Evolutionary conservation across 176 grass and related monocot genomes (phyloP).

Genomic region (Zoysia japonica): DNA sequence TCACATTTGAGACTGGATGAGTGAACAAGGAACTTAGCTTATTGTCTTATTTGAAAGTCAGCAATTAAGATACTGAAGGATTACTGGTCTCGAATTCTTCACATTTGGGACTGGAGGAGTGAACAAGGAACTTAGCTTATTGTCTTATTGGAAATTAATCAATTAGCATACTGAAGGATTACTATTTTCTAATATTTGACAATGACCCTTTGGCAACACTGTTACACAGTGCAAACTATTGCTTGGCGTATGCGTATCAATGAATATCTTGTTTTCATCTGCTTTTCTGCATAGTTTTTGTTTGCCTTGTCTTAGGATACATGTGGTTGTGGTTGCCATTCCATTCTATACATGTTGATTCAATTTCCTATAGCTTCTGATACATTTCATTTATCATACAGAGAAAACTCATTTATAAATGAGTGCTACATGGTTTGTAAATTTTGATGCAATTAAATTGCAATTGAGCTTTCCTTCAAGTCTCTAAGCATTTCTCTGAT

Average conservation of each 20-base stretch:
- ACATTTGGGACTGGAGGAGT: background rate
- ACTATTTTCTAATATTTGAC: background rate
- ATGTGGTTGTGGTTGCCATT: background rate
- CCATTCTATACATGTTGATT: background rate
- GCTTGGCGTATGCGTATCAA: background rate
- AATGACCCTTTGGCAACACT: background rate
- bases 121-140: background rate
- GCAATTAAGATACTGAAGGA: background rate
- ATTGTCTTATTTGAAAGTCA: too few species aligned
- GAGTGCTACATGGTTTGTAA: background rate
- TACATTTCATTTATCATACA: background rate
- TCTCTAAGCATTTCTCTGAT: background rate
- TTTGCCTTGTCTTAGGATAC: background rate
- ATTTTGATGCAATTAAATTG: background rate
- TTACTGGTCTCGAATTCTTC: background rate
- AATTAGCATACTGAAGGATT: background rate
- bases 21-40: background rate
- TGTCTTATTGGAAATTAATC: background rate
- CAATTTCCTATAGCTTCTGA: background rate
- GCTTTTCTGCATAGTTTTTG: background rate
- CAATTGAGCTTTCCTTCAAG: background rate
- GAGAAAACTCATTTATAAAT: background rate
- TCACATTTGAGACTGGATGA: background rate
- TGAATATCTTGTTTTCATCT: background rate
- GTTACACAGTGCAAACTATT: background rate